Percentiles rank a stretch among this genome's conserved stretches.
Conservation (phyloP, 2,329 filamentous ascomycete species). For the Aureobasidium sp. region DNA sequence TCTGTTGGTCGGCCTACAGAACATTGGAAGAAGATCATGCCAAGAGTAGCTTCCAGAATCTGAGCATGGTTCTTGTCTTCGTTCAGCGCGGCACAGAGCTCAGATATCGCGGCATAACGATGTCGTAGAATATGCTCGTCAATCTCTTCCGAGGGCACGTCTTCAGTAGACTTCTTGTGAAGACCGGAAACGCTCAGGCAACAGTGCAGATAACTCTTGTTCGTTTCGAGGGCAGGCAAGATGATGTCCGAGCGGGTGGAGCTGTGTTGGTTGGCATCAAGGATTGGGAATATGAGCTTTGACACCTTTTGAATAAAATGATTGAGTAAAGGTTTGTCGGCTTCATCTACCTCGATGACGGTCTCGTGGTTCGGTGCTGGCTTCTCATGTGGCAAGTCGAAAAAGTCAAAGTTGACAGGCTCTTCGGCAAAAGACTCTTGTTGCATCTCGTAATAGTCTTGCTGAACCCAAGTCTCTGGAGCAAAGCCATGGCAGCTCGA, state of each 20-base stretch:
- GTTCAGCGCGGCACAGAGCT: constrained; percentile 75
- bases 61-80: constrained; percentile 75
- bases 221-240: constrained; percentile 78
- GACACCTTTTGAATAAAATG: constrained; percentile 88
- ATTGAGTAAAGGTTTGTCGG: constrained; percentile 77
- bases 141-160: constrained; percentile 62
- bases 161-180: constrained; percentile 75
- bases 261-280: constrained; percentile 83
- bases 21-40: constrained; percentile 95
- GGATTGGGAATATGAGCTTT: constrained; percentile 82
- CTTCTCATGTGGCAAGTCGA: constrained; percentile 68
- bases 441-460: constrained; percentile 61
- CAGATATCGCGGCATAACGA: constrained; percentile 77
- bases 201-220: constrained; percentile 91
- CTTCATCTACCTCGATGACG: constrained; percentile 76
- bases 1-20: constrained; percentile 83
- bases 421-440: constrained; percentile 57
- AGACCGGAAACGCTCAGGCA: constrained; percentile 89
- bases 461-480: constrained; percentile 63
- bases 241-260: constrained; percentile 75
- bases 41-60: constrained; percentile 85
- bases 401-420: constrained; percentile 65
- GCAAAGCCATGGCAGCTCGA: constrained; percentile 57
- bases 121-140: constrained; percentile 90
- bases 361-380: constrained; percentile 59